Base-by-base conservation (phyloP, 192 early-diverging fungal species). In the Haplosporangium gracile region DNA sequence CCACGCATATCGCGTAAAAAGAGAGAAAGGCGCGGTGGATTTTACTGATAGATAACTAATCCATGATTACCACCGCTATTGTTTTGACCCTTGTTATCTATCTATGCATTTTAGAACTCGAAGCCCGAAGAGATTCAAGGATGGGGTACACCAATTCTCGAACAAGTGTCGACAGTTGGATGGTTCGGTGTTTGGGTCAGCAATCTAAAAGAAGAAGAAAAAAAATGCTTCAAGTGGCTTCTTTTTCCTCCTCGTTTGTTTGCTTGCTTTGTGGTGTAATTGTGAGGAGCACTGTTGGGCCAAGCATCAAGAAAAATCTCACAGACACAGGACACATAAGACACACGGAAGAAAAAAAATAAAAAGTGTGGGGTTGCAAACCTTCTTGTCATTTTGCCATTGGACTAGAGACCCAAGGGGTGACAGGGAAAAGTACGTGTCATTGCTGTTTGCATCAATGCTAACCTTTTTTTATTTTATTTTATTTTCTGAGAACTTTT, bases 111-210 rank as follows among this genome's bases (percentile, higher is more conserved):
- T 60, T 76, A 90, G 89, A 43, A 92, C 89, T 16, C 79, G 90
- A 34, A 89, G 88, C 55, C 84, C 88, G 11, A 91, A 88, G 45
- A 74, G 75, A 22, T 91, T 92, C 55, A 91, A 89, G 57, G 88
- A 90, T 20, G 82, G 79, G 39, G 85, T 88, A 0, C 78, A 88
- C 53, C 55, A 74, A 39, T 92, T 92, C 68, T 85, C 89, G 15
- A 78, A 89, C 55, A 90, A 91, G 43, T 90, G 90, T 70, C 78
- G 91, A 63, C 87, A 90, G 38, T 65, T 92, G 53, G 85, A 90
- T 38, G 86, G 87, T 9, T 86, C 88, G 38, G 74, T 85, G 5
- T 91, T 88, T 83, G 89, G 88, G 24, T 78, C 88, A 7, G 89
- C 78, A 0, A 84, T 88, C 55, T 87, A 73, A 47, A n/a, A 22